Base-by-base conservation (phyloP, 805 yeast species). In the Candida dajiaensis region DNA sequence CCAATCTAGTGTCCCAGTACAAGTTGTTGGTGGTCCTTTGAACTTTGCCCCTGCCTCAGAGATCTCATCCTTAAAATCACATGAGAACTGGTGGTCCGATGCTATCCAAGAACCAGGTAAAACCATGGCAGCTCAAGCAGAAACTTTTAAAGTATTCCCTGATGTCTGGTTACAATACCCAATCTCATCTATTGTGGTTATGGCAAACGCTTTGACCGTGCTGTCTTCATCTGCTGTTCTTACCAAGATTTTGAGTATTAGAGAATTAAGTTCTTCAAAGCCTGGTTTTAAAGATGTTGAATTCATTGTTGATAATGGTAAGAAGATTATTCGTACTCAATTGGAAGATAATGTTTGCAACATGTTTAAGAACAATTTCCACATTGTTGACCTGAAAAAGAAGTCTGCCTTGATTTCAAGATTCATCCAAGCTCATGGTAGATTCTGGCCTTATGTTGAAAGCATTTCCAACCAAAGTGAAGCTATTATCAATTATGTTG, bases 81-180 rank as follows among this genome's bases (percentile, higher is more conserved):
- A 44, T 10, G 58, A 53, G 23, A 45, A 51, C 15, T 60, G 64
- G 64, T 60, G 64, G 63, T 45, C 51, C 10, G 57, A 52, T 38
- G 52, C 59, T 2, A 47, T 56, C 10, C 52, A 50, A 18, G 61
- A 57, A 38, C 51, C 45, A 16, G 62, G 60, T 0, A 53, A 50
- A 35, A 40, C 47, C 3, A 43, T 33, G 47, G 47, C 60, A 42
- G 58, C 63, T 1, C 53, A 49, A 29, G 61, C 48, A 2, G 44
- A 51, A 21, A 41, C 50, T 1, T 49, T 47, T 31, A 48, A 49
- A 35, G 59, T 51, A 37, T 53, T 47, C 41, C 69, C 71, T n/a
- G 73, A 69, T 49, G 64, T 63, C 1, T 71, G 75, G 75, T 46
- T 64, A 25, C 74, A 70, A 52, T 68, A 63, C 43, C 72, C 74